Conservation (phyloP, 108 stramenopile species). For the Discostella pseudostelligera region DNA sequence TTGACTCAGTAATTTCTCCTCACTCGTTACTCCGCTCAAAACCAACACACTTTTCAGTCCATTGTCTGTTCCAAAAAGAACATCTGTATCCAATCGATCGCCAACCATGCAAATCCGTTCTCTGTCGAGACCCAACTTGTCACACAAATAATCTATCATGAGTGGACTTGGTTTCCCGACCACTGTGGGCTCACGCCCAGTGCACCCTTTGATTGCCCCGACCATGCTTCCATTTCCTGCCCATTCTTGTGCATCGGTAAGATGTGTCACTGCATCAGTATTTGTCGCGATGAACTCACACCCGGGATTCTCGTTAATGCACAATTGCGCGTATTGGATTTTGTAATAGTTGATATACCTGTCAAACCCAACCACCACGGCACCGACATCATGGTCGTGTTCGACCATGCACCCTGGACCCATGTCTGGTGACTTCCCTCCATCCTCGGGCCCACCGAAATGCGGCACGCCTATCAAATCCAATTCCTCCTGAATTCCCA, state of each 20-base stretch:
- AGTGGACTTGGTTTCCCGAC: conserved; percentile 97
- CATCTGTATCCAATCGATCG: conserved; percentile 98
- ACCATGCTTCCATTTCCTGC: conserved; percentile 98
- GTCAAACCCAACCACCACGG: conserved; percentile 96
- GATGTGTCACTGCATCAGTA: conserved; percentile 95
- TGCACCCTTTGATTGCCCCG: conserved; percentile 95
- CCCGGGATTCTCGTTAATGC: conserved; percentile 92
- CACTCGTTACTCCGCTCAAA: conserved; percentile 94
- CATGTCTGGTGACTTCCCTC: conserved; percentile 83
- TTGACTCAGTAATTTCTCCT: conserved; percentile 86
- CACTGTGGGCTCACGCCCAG: conserved; percentile 93
- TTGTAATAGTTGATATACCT: conserved; percentile 97
- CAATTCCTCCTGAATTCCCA: conserved; percentile 95
- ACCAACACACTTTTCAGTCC: conserved; percentile 92
- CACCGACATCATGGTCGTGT: conserved; percentile 91
- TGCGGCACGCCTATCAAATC: conserved; percentile 93
- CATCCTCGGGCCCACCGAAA: conserved; percentile 93
- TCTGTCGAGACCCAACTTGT: conserved; percentile 81
- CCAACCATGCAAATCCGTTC: conserved; percentile 95
- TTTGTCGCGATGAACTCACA: conserved; percentile 99
- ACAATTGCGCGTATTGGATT: conserved; percentile 97
- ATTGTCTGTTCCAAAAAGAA: conserved; percentile 96
- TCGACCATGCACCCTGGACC: conserved; percentile 85
- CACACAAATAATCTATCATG: conserved; percentile 96
- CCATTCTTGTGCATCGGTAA: conserved; percentile 99